These are phyloP conservation scores for Tetrapisispora taiwanensis DNA, from an alignment of 805 yeast species.

Conservation along the genomic window DNA sequence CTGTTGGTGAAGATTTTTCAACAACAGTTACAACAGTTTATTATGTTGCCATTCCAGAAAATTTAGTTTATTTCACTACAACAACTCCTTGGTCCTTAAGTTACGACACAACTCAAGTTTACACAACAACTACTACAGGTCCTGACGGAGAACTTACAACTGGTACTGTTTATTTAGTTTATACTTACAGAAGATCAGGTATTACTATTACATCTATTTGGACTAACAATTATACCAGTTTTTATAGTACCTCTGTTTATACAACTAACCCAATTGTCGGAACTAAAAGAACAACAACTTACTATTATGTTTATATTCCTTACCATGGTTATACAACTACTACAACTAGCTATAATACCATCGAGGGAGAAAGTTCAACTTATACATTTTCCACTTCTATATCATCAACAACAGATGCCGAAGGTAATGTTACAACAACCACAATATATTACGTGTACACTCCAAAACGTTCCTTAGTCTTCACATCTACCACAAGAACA, in stretches of 20 bases:
- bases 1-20: neutral
- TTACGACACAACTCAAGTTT: neutral
- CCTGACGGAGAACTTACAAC: neutral
- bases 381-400: conserved; percentile 2
- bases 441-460: conserved; percentile 9
- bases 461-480: conserved; percentile 1
- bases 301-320: neutral
- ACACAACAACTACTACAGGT: neutral
- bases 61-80: neutral
- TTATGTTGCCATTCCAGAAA: neutral
- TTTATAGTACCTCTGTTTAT: neutral
- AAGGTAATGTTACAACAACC: conserved; percentile 7
- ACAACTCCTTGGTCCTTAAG: neutral
- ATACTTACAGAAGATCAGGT: neutral
- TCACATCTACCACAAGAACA: neutral
- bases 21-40: neutral
- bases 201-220: conserved; percentile 3
- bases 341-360: neutral
- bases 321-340: neutral
- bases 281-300: neutral
- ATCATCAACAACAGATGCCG: conserved; percentile 6
- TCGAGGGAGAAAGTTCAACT: neutral
- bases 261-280: neutral
- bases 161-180: neutral
- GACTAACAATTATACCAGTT: conserved; percentile 3